A percentile compares a stretch with the other conserved stretches of the same genome.
Evolutionary conservation across 441 rosid species (phyloP).

Genomic region (Erysimum cheiri): DNA sequence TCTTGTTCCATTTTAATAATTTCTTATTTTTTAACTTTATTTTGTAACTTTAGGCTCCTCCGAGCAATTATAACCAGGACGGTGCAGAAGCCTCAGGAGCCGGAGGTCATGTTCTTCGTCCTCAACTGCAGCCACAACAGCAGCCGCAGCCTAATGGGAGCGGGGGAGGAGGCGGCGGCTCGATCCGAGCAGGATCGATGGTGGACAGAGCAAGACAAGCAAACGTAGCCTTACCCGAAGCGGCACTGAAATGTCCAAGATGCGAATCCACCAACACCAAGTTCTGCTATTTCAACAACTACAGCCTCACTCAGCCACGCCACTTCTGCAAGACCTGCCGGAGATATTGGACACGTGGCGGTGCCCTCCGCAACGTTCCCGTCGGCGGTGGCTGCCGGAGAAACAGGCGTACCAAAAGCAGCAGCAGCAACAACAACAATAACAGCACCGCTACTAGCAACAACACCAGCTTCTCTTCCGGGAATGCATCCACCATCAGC

Average conservation of each 20-base stretch:
- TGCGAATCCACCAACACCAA: conserved; percentile 94
- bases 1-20: conserved; percentile 20
- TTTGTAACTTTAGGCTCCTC: conserved; percentile 53
- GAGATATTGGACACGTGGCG: conserved; percentile 97
- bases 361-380: conserved; percentile 87
- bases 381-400: conserved; percentile 94
- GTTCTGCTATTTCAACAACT: conserved; percentile 97
- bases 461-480: conserved; percentile 48
- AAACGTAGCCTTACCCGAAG: conserved; percentile 78
- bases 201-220: conserved; percentile 89
- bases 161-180: conserved; percentile 60
- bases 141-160: conserved; percentile 56
- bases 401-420: conserved; percentile 81
- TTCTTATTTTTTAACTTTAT: not conserved
- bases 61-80: conserved; percentile 57
- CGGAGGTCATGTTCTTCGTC: conserved; percentile 49
- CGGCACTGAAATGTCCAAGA: conserved; percentile 83
- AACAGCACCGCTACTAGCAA: conserved; percentile 44
- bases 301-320: conserved; percentile 93
- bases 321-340: conserved; percentile 96
- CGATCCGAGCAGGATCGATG: conserved; percentile 89
- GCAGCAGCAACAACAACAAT: conserved; percentile 43
- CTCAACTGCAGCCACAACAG: conserved; percentile 57
- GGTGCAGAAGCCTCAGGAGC: conserved; percentile 39
- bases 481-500: conserved; percentile 47